Evolutionary conservation across 2,329 filamentous ascomycete species (phyloP).

Genomic region (Plectosphaerella plurivora): DNA sequence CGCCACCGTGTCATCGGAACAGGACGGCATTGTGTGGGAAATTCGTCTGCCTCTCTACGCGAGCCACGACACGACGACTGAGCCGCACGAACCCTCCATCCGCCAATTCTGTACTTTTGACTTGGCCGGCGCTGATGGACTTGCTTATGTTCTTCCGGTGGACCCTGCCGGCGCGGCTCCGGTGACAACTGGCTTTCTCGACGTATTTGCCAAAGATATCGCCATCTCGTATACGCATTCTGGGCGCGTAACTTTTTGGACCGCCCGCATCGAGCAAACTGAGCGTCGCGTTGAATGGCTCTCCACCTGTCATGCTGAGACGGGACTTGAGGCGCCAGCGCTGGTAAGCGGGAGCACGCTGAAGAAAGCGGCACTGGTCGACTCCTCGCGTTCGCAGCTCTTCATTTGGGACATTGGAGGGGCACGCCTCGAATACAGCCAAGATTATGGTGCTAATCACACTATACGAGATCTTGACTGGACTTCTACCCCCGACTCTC

Average conservation of each 20-base stretch:
- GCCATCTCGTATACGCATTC: slow-evolving; percentile 77
- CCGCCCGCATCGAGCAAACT: slow-evolving; percentile 64
- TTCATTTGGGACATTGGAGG: slow-evolving; percentile 90
- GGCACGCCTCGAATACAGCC: slow-evolving; percentile 74
- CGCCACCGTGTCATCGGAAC: slow-evolving; percentile 75
- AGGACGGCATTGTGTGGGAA: slow-evolving; percentile 80
- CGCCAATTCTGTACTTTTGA: slow-evolving; percentile 68
- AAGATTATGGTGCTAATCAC: slow-evolving; percentile 68
- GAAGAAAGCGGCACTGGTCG: slow-evolving; percentile 80
- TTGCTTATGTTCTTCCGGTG: slow-evolving; percentile 71
- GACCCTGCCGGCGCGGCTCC: slow-evolving; percentile 77
- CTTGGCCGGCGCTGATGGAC: slow-evolving; percentile 53
- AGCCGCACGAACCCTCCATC: slow-evolving; percentile 34
- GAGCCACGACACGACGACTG: slow-evolving; percentile 26
- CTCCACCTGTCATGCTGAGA: slow-evolving; percentile 75
- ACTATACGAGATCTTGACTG: slow-evolving; percentile 85
- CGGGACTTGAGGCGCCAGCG: slow-evolving; percentile 66
- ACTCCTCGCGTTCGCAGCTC: slow-evolving; percentile 65
- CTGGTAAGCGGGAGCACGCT: slow-evolving; percentile 82
- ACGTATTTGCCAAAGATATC: slow-evolving; percentile 81
- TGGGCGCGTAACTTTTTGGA: slow-evolving; percentile 80
- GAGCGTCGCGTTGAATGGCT: slow-evolving; percentile 71
- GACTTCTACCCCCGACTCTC: slow-evolving; percentile 85
- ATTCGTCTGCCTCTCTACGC: slow-evolving; percentile 53
- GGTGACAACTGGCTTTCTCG: slow-evolving; percentile 71